Evolutionary conservation across 805 yeast species (phyloP).

Genomic region (Saturnispora serradocipensis): DNA sequence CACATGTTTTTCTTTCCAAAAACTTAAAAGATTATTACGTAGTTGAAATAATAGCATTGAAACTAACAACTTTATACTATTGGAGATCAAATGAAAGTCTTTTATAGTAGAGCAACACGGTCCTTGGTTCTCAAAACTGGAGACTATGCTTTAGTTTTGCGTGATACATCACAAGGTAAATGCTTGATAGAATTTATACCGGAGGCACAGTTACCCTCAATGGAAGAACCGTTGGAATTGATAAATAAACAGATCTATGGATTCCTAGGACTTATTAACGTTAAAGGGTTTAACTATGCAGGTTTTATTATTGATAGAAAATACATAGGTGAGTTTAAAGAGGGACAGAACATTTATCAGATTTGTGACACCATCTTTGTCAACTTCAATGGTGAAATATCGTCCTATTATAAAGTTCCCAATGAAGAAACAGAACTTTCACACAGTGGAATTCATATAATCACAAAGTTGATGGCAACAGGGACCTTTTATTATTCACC

Average conservation of each 20-base stretch:
- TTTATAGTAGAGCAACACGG: constrained; percentile 2
- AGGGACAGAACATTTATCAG: constrained; percentile 42
- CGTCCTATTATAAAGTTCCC: constrained; percentile 3
- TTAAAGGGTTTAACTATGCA: constrained; percentile 46
- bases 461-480: constrained; percentile 34
- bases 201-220: constrained; percentile 15
- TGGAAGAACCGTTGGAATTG: constrained; percentile 20
- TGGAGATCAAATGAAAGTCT: constrained; percentile 7
- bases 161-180: constrained; percentile 18
- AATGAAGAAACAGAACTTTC: neutral
- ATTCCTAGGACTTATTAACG: constrained; percentile 49
- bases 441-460: constrained; percentile 15
- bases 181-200: constrained; percentile 49
- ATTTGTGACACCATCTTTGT: constrained; percentile 57
- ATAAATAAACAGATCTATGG: constrained; percentile 30
- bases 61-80: neutral
- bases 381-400: constrained; percentile 46
- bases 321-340: constrained; percentile 47
- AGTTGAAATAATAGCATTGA: neutral
- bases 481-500: constrained; percentile 43
- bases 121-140: constrained; percentile 8
- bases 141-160: constrained; percentile 6
- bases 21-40: neutral
- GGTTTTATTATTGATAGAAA: constrained; percentile 48
- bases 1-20: neutral